phyloP scores from a whole-genome alignment of 2,329 filamentous ascomycete genomes.

The Fusarium siculi region DNA sequence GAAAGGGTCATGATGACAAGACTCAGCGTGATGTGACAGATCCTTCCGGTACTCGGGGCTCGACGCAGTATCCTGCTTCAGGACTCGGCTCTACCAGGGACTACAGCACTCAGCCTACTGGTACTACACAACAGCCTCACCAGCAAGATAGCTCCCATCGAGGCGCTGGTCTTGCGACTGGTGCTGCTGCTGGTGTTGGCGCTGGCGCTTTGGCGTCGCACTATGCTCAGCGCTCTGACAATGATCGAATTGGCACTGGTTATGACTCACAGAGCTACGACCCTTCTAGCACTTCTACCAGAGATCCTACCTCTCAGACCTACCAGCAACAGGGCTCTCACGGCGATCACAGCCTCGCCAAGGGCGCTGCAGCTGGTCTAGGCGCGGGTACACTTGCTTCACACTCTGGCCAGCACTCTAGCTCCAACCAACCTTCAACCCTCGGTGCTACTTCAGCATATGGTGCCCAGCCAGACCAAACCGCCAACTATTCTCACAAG shows the following conservation, averaged over 20 bases:
- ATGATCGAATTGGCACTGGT: neutral
- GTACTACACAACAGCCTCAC: neutral
- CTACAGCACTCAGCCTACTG: neutral
- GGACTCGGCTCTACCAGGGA: neutral
- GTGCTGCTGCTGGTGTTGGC: constrained; percentile 7
- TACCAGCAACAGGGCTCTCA: neutral
- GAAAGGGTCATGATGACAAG: constrained; percentile 7
- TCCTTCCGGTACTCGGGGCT: neutral
- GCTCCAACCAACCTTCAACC: neutral
- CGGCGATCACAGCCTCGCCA: neutral
- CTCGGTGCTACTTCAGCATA: neutral
- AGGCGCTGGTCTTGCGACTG: neutral
- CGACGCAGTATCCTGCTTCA: constrained; percentile 4
- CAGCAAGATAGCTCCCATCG: neutral
- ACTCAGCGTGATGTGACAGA: neutral
- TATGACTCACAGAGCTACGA: neutral
- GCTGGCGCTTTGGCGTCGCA: constrained; percentile 13
- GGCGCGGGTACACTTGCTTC: neutral
- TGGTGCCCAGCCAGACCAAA: neutral
- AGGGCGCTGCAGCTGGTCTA: neutral
- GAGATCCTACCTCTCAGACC: neutral
- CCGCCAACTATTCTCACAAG: constrained; percentile 15
- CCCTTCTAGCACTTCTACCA: neutral
- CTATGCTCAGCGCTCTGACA: neutral
- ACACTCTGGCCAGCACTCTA: neutral